Base-by-base conservation (phyloP, 805 yeast genomes). In the Metschnikowia gruessii region DNA sequence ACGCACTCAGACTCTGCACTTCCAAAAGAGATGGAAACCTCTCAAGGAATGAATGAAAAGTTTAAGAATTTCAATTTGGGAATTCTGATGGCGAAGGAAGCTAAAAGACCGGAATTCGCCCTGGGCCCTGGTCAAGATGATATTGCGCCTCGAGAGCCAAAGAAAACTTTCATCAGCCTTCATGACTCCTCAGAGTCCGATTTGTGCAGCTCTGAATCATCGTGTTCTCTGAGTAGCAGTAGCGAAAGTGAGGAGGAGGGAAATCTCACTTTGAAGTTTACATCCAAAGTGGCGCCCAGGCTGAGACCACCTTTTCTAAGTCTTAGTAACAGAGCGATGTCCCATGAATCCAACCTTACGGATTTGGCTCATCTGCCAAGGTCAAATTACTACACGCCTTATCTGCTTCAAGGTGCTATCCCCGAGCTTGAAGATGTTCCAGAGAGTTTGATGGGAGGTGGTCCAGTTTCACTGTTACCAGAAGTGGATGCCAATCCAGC, bases 371-470 rank as follows among this genome's bases (percentile, higher is more conserved):
- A 52, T 24, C 46, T 47, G 42, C 53, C 51, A 16, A 37, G 40
- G 18, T 19, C 41, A 3, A 43, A 32, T 19, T 50, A 50, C 17
- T 56, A 57, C 47, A 59, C 60, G 15, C 74, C 76, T 1, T 52
- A 66, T 13, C 53, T 68, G 9, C 62, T 61, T 46, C 69, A 68
- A 19, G 62, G 59, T 37, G 53, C 57, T 37, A 40, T 61, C 22
- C 62, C 70, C 9, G 74, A 66, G 40, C 60, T 70, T 42, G 74
- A 69, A 43, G 77, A 73, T 48, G 62, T 73, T 3, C 78, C 78
- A 4, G 67, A 58, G 18, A 69, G 62, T 10, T 58, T 74, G 33
- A 71, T 71, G 52, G 54, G 62, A 4, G 53, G 47, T 2, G 40
- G 43, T 11, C 36, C 40, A 13, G 48, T 10, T 12, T 16, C 31